Evolutionary conservation across 177 flowering plant species (phyloP).

Genomic region (Vitis hybrid): DNA sequence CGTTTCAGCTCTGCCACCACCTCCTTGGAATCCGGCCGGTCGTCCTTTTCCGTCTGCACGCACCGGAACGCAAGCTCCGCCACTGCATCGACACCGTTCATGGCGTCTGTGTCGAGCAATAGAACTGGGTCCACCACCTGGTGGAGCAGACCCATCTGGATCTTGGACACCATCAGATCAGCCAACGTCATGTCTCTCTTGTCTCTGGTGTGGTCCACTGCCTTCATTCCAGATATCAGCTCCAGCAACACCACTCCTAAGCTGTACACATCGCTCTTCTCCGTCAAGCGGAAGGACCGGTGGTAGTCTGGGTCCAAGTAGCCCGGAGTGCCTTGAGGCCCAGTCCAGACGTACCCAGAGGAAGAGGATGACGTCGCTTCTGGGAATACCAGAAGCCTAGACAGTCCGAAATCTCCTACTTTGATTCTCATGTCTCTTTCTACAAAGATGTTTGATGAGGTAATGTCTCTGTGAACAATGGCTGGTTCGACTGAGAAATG

Average conservation of each 20-base stretch:
- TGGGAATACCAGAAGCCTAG: constrained; percentile 53
- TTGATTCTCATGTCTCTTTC: constrained; percentile 77
- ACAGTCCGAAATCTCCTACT: constrained; percentile 89
- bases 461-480: constrained; percentile 88
- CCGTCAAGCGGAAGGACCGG: constrained; percentile 73
- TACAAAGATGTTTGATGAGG: constrained; percentile 77
- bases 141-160: constrained; percentile 64
- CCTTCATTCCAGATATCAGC: constrained; percentile 72
- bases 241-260: constrained; percentile 86
- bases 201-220: constrained; percentile 76
- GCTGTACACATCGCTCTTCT: constrained; percentile 93
- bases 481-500: constrained; percentile 68
- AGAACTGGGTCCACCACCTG: constrained; percentile 71
- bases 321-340: constrained; percentile 98
- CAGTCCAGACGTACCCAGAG: constrained; percentile 68
- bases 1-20: constrained; percentile 69
- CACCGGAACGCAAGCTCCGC: constrained; percentile 90
- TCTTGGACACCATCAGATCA: constrained; percentile 72
- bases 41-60: constrained; percentile 88
- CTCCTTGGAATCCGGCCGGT: constrained; percentile 79
- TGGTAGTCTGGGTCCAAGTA: constrained; percentile 92
- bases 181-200: constrained; percentile 70
- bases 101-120: constrained; percentile 34
- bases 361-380: constrained; percentile 28
- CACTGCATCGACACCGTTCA: constrained; percentile 54